These are phyloP conservation scores for Candida tammaniensis DNA, from an alignment of 805 yeast species.

Conservation along the genomic window DNA sequence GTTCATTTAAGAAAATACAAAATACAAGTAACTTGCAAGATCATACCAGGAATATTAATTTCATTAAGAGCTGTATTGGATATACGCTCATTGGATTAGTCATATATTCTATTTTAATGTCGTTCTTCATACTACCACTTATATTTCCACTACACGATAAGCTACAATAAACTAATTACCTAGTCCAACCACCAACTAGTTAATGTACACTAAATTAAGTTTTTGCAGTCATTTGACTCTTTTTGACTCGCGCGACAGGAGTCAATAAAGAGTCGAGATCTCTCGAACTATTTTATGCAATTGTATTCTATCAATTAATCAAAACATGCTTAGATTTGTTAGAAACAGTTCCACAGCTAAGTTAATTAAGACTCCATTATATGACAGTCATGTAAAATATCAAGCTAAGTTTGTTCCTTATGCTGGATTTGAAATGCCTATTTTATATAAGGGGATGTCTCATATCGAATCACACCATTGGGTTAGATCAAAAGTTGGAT, in stretches of 20 bases:
- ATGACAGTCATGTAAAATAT: slow-evolving; percentile 69
- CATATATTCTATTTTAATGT: slow-evolving; percentile 5
- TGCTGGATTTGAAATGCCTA: slow-evolving; percentile 97
- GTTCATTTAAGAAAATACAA: slow-evolving; percentile 2
- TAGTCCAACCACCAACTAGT: background rate
- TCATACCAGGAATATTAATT: background rate
- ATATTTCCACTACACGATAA: slow-evolving; percentile 1
- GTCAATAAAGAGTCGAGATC: too few relatives aligned
- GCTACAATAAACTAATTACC: background rate
- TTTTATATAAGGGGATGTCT: slow-evolving; percentile 75
- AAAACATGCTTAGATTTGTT: slow-evolving; percentile 10
- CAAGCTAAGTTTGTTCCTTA: slow-evolving; percentile 94
- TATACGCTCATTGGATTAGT: slow-evolving; percentile 3
- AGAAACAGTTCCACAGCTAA: slow-evolving; percentile 22
- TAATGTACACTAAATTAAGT: background rate
- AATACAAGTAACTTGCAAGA: slow-evolving; percentile 1
- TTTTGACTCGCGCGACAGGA: too few relatives aligned
- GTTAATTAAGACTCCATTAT: slow-evolving; percentile 70
- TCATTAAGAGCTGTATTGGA: background rate
- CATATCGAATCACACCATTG: slow-evolving; percentile 94
- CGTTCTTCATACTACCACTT: slow-evolving; percentile 5
- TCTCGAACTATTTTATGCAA: too few relatives aligned
- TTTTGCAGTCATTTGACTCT: too few relatives aligned
- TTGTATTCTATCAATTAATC: too few relatives aligned
- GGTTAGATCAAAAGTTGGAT: slow-evolving; percentile 85